These are phyloP conservation scores for Colletotrichum paranaense DNA, from an alignment of 2,329 filamentous ascomycete genomes.

Conservation along the genomic window DNA sequence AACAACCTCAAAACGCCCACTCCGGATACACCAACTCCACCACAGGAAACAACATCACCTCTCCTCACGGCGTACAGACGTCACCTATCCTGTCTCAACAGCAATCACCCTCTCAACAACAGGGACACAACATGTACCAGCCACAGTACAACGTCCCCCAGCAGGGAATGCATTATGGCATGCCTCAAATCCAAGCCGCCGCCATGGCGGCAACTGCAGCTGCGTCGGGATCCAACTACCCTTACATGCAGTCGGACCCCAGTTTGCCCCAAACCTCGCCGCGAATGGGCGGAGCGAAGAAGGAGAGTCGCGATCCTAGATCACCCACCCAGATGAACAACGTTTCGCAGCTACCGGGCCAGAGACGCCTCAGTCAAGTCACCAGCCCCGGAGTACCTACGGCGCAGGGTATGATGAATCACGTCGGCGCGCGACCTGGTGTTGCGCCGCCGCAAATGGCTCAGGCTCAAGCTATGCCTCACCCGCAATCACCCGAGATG, in stretches of 20 bases:
- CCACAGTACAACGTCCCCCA: constrained; percentile 80
- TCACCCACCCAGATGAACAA: constrained; percentile 80
- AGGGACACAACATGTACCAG: constrained; percentile 82
- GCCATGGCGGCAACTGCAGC: constrained; percentile 94
- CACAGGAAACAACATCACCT: constrained; percentile 72
- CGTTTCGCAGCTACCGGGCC: constrained; percentile 67
- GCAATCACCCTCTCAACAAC: constrained; percentile 69
- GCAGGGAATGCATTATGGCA: constrained; percentile 83
- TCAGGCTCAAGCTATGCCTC: constrained; percentile 73
- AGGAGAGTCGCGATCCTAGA: constrained; percentile 76
- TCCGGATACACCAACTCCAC: constrained; percentile 71
- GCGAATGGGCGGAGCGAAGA: constrained; percentile 79
- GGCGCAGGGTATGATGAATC: constrained; percentile 81
- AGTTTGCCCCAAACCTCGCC: constrained; percentile 79
- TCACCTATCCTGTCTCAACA: constrained; percentile 86
- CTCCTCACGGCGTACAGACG: constrained; percentile 77
- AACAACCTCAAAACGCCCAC: constrained; percentile 75
- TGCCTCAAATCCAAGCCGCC: constrained; percentile 86
- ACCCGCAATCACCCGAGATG: constrained; percentile 83
- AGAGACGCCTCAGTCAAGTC: constrained; percentile 80
- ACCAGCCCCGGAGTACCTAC: constrained; percentile 80
- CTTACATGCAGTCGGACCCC: constrained; percentile 78
- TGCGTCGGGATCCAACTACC: constrained; percentile 83
- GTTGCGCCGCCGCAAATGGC: constrained; percentile 70
- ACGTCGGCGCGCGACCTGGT: constrained; percentile 62